Percentiles rank a stretch among this genome's conserved stretches.
These are phyloP conservation scores for Herpotrichia juniperi DNA, from an alignment of 2,329 filamentous ascomycete species.

Conservation along the genomic window DNA sequence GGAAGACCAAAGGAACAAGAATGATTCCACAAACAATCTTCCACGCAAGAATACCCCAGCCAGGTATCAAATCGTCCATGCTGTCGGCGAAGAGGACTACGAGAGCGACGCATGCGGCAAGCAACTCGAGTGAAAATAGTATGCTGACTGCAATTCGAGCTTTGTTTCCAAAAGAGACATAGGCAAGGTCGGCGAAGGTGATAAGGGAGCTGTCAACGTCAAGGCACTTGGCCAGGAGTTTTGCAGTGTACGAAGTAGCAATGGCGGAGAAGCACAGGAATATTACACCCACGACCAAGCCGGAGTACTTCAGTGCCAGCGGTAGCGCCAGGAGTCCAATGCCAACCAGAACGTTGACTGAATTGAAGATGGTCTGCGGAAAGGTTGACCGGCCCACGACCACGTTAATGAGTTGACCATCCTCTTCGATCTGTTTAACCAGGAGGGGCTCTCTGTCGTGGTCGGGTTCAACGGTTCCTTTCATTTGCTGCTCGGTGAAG, in stretches of 20 bases:
- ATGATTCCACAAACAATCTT: slow-evolving; percentile 83
- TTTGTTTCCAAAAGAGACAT: slow-evolving; percentile 82
- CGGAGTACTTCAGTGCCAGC: slow-evolving; percentile 83
- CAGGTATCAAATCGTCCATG: slow-evolving; percentile 77
- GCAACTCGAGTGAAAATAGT: slow-evolving; percentile 84
- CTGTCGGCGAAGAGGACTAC: slow-evolving; percentile 97
- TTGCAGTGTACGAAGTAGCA: slow-evolving; percentile 85
- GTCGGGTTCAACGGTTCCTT: slow-evolving; percentile 50
- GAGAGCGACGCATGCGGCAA: slow-evolving; percentile 87
- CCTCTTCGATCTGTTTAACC: slow-evolving; percentile 86
- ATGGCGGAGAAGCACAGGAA: slow-evolving; percentile 76
- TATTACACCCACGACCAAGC: slow-evolving; percentile 81
- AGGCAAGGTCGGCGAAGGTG: slow-evolving; percentile 93
- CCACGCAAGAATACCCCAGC: slow-evolving; percentile 73
- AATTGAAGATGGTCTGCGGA: slow-evolving; percentile 95
- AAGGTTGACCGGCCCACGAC: slow-evolving; percentile 94
- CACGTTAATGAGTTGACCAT: slow-evolving; percentile 80
- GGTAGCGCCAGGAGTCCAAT: slow-evolving; percentile 89
- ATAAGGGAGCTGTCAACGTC: slow-evolving; percentile 84
- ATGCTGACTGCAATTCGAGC: slow-evolving; percentile 83
- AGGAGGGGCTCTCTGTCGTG: slow-evolving; percentile 71
- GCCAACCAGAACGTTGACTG: slow-evolving; percentile 89
- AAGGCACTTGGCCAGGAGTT: slow-evolving; percentile 84
- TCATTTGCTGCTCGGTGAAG: slow-evolving; percentile 54
- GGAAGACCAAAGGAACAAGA: slow-evolving; percentile 80